Percentiles rank a stretch among this genome's conserved stretches.
Evolutionary conservation across 768 basidiomycete genomes (phyloP).

Genomic region (Termitomyces titanicus): DNA sequence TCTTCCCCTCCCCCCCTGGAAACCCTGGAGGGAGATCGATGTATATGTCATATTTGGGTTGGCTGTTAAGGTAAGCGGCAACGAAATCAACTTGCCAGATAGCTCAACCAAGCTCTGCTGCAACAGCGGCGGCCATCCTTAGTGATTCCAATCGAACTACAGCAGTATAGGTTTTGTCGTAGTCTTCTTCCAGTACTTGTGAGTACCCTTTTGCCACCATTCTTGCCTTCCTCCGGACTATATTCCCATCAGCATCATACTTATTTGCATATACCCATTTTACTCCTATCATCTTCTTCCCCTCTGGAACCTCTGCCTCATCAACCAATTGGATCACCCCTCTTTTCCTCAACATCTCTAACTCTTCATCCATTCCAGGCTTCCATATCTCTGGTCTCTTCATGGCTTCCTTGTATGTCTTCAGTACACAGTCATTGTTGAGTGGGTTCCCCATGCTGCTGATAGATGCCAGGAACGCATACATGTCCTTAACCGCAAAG

Average conservation of each 20-base stretch:
- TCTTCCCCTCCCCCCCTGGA: neutral
- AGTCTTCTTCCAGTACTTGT: conserved; percentile 31
- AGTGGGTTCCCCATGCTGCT: neutral
- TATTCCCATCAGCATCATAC: conserved; percentile 22
- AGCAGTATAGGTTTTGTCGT: conserved; percentile 14
- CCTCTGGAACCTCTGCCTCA: neutral
- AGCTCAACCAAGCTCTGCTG: neutral
- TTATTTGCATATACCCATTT: conserved; percentile 26
- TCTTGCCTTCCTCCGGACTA: conserved; percentile 24
- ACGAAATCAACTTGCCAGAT: neutral
- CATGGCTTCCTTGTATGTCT: conserved; percentile 12
- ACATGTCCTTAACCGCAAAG: too few relatives aligned
- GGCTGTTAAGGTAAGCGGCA: neutral
- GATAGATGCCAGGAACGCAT: neutral
- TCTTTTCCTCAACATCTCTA: conserved; percentile 17
- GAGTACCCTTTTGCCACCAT: conserved; percentile 22
- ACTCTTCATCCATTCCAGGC: conserved; percentile 11
- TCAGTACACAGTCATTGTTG: neutral
- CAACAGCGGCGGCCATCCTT: neutral
- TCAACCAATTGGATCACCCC: conserved; percentile 16
- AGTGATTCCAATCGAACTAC: conserved; percentile 8
- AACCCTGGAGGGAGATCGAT: neutral
- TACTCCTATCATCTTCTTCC: conserved; percentile 8
- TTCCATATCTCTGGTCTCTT: conserved; percentile 12
- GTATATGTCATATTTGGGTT: neutral